Evolutionary conservation across 73 alveolate genomes (phyloP), one percentile per base, ranked within the genome.

Genomic region (Urostyla sp.): DNA sequence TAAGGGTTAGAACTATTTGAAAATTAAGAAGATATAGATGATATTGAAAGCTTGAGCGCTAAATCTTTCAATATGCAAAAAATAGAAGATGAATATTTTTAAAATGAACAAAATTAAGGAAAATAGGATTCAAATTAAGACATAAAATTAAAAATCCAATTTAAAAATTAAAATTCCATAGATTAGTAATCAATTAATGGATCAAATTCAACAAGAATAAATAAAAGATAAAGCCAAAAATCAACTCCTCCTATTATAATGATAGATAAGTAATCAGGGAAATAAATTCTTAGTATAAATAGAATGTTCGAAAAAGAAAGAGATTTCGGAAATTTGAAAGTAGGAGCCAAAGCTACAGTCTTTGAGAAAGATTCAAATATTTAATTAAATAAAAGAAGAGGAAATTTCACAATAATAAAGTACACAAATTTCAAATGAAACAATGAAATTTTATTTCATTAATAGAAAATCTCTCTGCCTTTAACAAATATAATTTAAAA

Each of bases 231-330:
- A 15, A 40, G n/a, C n/a, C n/a, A n/a, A n/a, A n/a, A n/a, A n/a
- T n/a, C n/a, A n/a, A n/a, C n/a, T n/a, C n/a, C n/a, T n/a, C n/a
- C n/a, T n/a, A n/a, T n/a, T n/a, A n/a, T n/a, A 40, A 40, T 11
- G 51, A 11, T 10, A 40, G 10, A 15, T 40, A 40, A 40, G 10
- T 11, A 40, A 40, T 11, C 15, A 40, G 51, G 15, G 37, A 7
- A 11, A 32, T 4, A 40, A 55, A 59, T 5, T 59, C 13, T 13
- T 28, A 34, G 57, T 3, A 30, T 59, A 8, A 55, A 59, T 6
- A 59, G 37, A 59, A 59, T 59, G 76, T 59, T 59, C 37, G 76
- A 59, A 34, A 59, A 59, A 20, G 76, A 59, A 20, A 23, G 76
- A 59, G 76, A 59, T 36, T 59, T 59, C 37, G 37, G 23, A 36